Evolutionary conservation across 2,329 filamentous ascomycete genomes (phyloP).

Genomic region (Phialemoniopsis sp.): DNA sequence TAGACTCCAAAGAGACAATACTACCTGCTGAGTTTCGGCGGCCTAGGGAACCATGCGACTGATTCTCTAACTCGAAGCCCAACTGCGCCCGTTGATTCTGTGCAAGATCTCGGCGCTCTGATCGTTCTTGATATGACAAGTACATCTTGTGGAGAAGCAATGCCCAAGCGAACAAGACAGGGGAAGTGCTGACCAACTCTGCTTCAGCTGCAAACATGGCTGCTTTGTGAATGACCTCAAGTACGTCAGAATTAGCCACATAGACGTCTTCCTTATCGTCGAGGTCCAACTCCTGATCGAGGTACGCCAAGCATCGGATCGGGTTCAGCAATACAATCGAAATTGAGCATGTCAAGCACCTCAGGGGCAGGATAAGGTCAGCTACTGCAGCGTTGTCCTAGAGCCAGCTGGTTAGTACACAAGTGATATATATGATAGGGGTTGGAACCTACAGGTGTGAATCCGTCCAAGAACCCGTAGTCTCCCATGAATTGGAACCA

Average conservation of each 20-base stretch:
- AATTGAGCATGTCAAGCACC: slow-evolving; percentile 64
- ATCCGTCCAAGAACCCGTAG: slow-evolving; percentile 64
- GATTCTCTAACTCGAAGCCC: slow-evolving; percentile 46
- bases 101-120: slow-evolving; percentile 54
- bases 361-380: slow-evolving; percentile 59
- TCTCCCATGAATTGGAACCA: slow-evolving; percentile 75
- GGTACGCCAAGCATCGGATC: slow-evolving; percentile 49
- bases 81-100: slow-evolving; percentile 56
- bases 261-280: slow-evolving; percentile 50
- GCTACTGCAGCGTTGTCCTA: slow-evolving; percentile 33
- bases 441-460: slow-evolving; percentile 46
- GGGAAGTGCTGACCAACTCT: slow-evolving; percentile 60
- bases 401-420: slow-evolving; percentile 1
- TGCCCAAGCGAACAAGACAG: slow-evolving; percentile 78
- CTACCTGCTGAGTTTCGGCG: slow-evolving; percentile 58
- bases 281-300: slow-evolving; percentile 44
- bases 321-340: slow-evolving; percentile 72
- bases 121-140: slow-evolving; percentile 56
- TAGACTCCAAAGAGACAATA: slow-evolving; percentile 58
- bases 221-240: slow-evolving; percentile 71
- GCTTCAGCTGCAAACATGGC: slow-evolving; percentile 56
- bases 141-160: slow-evolving; percentile 69
- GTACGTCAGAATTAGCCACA: slow-evolving; percentile 62
- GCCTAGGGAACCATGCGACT: slow-evolving; percentile 23
- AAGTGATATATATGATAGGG: neutral